Evolutionary conservation across 176 grass and related monocot species (phyloP).

Genomic region (Oryza coarctata): DNA sequence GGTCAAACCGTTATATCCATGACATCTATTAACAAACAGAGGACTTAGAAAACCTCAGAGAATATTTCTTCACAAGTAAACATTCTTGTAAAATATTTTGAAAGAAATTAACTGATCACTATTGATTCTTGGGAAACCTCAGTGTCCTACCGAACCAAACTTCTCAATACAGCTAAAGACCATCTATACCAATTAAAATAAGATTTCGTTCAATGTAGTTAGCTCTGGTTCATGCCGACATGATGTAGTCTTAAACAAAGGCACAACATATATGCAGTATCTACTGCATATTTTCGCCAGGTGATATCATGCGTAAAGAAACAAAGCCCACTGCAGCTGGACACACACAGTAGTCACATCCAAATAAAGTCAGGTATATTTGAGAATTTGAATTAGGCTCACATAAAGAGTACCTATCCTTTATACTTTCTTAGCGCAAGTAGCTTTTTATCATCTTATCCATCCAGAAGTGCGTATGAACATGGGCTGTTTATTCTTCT

Average conservation of each 20-base stretch:
- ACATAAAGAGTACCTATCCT: not conserved
- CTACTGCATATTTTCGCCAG: not conserved
- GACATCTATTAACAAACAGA: no score
- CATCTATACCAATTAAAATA: no score
- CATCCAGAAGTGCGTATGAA: not conserved
- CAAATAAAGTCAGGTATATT: not conserved
- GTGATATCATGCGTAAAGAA: not conserved
- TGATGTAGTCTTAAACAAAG: not conserved
- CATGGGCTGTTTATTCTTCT: not conserved
- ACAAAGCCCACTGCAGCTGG: not conserved
- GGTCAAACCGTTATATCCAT: no score
- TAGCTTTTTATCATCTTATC: conserved; percentile 10
- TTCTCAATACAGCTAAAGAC: no score
- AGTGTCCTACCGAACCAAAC: no score
- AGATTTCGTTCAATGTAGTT: no score
- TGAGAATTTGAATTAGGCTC: not conserved
- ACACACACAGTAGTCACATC: not conserved
- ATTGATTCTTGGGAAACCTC: no score
- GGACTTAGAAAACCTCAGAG: no score
- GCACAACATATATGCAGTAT: not conserved
- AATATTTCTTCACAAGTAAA: not conserved
- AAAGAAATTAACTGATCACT: no score
- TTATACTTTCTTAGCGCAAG: not conserved
- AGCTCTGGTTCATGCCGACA: not conserved
- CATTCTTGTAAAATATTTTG: not conserved